A percentile compares a stretch with the other conserved stretches of the same genome.
Evolutionary conservation across 495 filamentous ascomycete genomes (phyloP).

Genomic region (Neurospora pannonica): DNA sequence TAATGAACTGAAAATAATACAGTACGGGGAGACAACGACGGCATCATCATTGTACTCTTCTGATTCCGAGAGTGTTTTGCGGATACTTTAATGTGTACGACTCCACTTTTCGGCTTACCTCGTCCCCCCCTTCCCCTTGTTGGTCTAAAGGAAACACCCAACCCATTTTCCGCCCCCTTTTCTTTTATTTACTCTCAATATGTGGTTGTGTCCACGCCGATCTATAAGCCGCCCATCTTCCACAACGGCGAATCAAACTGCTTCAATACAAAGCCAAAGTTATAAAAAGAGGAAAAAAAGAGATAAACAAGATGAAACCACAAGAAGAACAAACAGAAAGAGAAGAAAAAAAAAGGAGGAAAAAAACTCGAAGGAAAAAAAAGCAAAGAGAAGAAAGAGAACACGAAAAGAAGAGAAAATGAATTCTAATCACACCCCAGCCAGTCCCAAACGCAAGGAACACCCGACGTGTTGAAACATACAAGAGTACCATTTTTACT

Average conservation of each 20-base stretch:
- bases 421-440: not conserved
- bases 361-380: not conserved
- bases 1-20: not conserved
- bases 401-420: conserved; percentile 1
- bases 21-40: not conserved
- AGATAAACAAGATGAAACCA: not conserved
- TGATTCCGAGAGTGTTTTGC: no score
- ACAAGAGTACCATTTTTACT: no score
- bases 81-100: not conserved
- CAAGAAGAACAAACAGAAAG: not conserved
- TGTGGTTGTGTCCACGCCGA: not conserved
- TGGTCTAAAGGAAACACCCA: not conserved
- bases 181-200: not conserved
- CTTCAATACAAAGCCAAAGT: not conserved
- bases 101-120: not conserved
- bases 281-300: not conserved
- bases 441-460: not conserved
- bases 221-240: not conserved
- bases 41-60: not conserved
- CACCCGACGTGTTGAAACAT: not conserved
- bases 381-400: conserved; percentile 7
- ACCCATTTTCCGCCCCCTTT: not conserved
- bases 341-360: not conserved
- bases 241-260: not conserved
- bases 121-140: not conserved